Conservation (phyloP, 2,329 filamentous ascomycete genomes). For the Lojkania enalia region DNA sequence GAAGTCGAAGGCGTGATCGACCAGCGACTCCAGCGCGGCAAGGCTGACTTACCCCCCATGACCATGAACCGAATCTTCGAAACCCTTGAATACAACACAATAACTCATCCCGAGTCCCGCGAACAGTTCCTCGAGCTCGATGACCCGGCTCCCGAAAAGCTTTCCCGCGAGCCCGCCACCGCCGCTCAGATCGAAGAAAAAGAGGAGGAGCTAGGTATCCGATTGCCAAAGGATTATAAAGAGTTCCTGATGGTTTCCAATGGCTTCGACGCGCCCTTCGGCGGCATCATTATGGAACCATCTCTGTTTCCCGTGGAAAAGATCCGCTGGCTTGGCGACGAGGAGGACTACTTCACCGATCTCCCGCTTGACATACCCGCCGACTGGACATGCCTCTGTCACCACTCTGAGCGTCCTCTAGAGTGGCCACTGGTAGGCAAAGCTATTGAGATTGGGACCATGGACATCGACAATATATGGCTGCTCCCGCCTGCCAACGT, state of each 20-base stretch:
- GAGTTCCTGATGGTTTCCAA: slow-evolving; percentile 18
- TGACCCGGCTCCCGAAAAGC: slow-evolving; percentile 1
- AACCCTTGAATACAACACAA: slow-evolving; percentile 13
- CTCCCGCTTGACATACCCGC: slow-evolving; percentile 4
- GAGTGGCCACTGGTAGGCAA: slow-evolving; percentile 4
- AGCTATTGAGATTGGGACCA: slow-evolving; percentile 10
- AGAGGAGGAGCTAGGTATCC: slow-evolving; percentile 13
- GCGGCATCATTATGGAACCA: slow-evolving; percentile 11
- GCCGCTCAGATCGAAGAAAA: slow-evolving; percentile 6
- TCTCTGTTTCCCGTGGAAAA: slow-evolving; percentile 5
- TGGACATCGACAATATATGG: slow-evolving; percentile 63
- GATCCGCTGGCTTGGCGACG: slow-evolving; percentile 7
- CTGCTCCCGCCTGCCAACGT: slow-evolving; percentile 3
- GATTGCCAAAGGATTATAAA: slow-evolving; percentile 19
- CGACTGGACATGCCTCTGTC: neutral
- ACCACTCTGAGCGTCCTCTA: neutral
- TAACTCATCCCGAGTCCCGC: slow-evolving; percentile 1
- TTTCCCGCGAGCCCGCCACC: slow-evolving; percentile 15
- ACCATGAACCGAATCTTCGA: slow-evolving; percentile 10
- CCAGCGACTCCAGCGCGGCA: slow-evolving; percentile 11
- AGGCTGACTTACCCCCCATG: neutral
- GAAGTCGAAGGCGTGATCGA: slow-evolving; percentile 11
- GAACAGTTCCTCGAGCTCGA: neutral
- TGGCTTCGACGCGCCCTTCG: slow-evolving; percentile 12
- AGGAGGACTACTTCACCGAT: slow-evolving; percentile 12